Conservation (phyloP, 164 flowering plant genomes). For the Chimonanthus salicifolius region DNA sequence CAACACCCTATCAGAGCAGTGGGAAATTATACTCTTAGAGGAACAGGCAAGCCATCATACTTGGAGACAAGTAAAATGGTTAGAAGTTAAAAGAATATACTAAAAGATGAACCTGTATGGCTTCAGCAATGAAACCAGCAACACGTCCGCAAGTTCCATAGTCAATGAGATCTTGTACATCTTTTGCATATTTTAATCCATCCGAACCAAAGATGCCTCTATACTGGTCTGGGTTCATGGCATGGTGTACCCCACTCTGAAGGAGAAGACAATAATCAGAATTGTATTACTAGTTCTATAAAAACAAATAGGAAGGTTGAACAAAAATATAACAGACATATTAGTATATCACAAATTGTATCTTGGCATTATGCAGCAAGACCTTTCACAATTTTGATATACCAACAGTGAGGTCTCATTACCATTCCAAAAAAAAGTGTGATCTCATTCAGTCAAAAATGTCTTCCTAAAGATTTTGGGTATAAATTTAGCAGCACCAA, state of each 20-base stretch:
- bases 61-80: background rate
- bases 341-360: too few relatives aligned
- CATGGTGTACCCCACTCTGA: conserved; percentile 88
- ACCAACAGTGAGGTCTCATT: background rate
- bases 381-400: too few relatives aligned
- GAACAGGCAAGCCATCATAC: background rate
- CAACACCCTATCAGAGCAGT: conserved; percentile 63
- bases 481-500: too few relatives aligned
- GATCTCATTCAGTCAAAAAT: background rate
- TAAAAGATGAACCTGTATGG: conserved; percentile 63
- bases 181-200: conserved; percentile 79
- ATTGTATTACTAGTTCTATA: background rate
- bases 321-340: too few relatives aligned
- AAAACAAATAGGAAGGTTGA: too few relatives aligned
- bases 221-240: conserved; percentile 86
- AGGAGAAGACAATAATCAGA: background rate
- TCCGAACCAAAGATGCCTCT: conserved; percentile 86
- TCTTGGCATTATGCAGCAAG: too few relatives aligned
- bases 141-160: conserved; percentile 82
- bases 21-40: background rate
- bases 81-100: background rate
- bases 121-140: conserved; percentile 79
- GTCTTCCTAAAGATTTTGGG: too few relatives aligned
- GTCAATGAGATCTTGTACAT: conserved; percentile 70
- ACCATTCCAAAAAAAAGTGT: background rate